Evolutionary conservation across 78 protist genomes (phyloP).

Genomic region (Tieghemostelium lacteum): DNA sequence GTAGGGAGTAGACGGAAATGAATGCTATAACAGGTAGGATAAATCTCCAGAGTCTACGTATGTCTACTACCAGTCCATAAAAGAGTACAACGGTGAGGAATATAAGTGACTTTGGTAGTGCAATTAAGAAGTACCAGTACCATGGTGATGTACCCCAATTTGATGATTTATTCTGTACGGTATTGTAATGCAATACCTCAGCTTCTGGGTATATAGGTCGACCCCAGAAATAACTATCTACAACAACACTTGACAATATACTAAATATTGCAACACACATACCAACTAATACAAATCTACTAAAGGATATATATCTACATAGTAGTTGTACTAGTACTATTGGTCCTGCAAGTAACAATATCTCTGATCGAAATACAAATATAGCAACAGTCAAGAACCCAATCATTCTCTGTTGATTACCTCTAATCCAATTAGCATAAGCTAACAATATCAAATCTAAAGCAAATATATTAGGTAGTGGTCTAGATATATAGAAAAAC

Average conservation of each 20-base stretch:
- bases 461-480: conserved; percentile 95
- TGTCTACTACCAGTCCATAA: too few relatives aligned
- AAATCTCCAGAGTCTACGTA: not conserved
- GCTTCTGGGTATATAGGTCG: conserved; percentile 92
- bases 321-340: conserved; percentile 59
- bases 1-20: conserved; percentile 83
- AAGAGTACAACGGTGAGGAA: not conserved
- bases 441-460: conserved; percentile 53
- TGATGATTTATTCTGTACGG: conserved; percentile 74
- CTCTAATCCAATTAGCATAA: conserved; percentile 50
- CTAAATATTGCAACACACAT: not conserved
- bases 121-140: conserved; percentile 91
- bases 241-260: not conserved
- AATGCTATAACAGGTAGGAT: conserved; percentile 37
- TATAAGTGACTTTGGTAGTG: conserved; percentile 87
- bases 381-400: conserved; percentile 49
- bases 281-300: conserved; percentile 7
- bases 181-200: conserved; percentile 92
- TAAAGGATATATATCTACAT: not conserved
- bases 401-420: not conserved
- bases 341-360: conserved; percentile 68
- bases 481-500: conserved; percentile 88
- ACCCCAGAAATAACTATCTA: conserved; percentile 91
- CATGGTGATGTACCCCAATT: conserved; percentile 92
- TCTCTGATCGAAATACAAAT: conserved; percentile 83